Conservation (phyloP, 495 filamentous ascomycete species). For the Recurvomyces mirabilis region DNA sequence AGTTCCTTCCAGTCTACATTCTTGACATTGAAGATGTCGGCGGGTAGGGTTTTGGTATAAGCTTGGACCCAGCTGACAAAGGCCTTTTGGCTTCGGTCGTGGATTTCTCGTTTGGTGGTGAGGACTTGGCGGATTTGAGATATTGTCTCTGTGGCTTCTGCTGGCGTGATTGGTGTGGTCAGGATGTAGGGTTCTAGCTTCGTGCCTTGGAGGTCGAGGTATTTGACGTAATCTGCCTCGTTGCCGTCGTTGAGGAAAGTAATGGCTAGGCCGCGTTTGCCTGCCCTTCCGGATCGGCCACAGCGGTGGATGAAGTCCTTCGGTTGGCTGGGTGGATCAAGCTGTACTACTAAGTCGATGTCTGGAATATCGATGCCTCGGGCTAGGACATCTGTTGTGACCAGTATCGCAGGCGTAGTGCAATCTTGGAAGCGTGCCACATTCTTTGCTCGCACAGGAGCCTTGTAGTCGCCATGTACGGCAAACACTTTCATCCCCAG, state of each 20-base stretch:
- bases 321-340: conserved; percentile 84
- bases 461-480: conserved; percentile 79
- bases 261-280: conserved; percentile 72
- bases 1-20: conserved; percentile 78
- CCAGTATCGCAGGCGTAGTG: conserved; percentile 57
- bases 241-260: conserved; percentile 70
- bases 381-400: conserved; percentile 79
- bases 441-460: conserved; percentile 69
- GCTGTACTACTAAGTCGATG: conserved; percentile 85
- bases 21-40: conserved; percentile 74
- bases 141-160: conserved; percentile 43
- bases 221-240: conserved; percentile 81
- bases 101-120: conserved; percentile 61
- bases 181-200: conserved; percentile 31
- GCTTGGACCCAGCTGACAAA: conserved; percentile 88
- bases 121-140: conserved; percentile 50
- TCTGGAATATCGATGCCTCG: conserved; percentile 88
- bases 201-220: conserved; percentile 80
- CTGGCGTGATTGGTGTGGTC: conserved; percentile 38
- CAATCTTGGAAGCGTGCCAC: conserved; percentile 65
- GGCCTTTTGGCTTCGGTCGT: conserved; percentile 78
- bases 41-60: conserved; percentile 83
- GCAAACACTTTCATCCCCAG: conserved; percentile 60
- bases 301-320: conserved; percentile 94
- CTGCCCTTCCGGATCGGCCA: conserved; percentile 83